Evolutionary conservation across 1,284 basidiomycete species (phyloP), one percentile per base, ranked within the genome.

Genomic region (Marasmius sp.): DNA sequence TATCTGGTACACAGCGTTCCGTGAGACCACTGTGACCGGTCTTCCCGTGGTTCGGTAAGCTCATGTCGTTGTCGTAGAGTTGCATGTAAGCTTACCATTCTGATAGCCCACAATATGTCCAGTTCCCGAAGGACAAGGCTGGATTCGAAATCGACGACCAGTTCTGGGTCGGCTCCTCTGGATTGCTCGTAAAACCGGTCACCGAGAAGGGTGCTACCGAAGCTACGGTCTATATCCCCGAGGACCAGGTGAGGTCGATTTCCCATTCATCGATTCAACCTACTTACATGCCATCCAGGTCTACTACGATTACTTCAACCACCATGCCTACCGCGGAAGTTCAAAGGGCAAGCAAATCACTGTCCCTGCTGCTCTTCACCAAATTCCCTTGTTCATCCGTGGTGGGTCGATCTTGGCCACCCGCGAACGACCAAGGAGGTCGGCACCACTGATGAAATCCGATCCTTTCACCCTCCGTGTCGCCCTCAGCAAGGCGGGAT

Each of bases 1-100:
- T 0, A 83, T 95, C 16, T 98, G 97, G 96, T 99, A 99, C 75
- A 98, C 94, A 20, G 93, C 94, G 1, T 98, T 99, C 87, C 84
- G 87, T 57, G 92, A 96, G 72, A 88, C 92, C 6, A 91, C 88
- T 64, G 81, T 89, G 2, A 88, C 84, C 10, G 95, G 95, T 2
- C 71, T 89, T 34, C 94, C 95, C 2, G 85, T 97, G 58, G 75
- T 95, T 64, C 83, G 92, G 90, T 93, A 68, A 64, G 81, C 57
- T 18, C 41, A 8, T 12, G 65, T 7, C 10, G 16, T 56, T 55
- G 38, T 58, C 20, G 39, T 57, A 36, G n/a, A n/a, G 36, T 9
- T 0, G 16, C 6, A 2, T 11, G 8, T 7, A 16, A 41, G 33
- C 20, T 18, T 43, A 53, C 38, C 10, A n/a, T 48, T 54, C 12